Conservation (phyloP, 129 eudicot species). For the Oenanthe sinensis region DNA sequence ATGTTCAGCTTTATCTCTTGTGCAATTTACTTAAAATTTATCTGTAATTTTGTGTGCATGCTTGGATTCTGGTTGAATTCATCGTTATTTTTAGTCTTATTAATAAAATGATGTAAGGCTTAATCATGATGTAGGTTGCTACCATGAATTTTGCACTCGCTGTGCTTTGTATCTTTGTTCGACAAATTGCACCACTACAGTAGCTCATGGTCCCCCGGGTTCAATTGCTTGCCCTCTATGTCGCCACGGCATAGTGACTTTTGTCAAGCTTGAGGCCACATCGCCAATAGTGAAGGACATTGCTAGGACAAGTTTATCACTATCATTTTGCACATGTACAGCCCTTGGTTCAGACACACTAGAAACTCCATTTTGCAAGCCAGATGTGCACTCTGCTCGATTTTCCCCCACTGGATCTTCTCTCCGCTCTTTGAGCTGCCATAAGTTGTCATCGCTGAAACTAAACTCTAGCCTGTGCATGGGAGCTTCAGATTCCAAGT, state of each 20-base stretch:
- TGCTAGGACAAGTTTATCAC: slow-evolving; percentile 45
- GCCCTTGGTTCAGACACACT: slow-evolving; percentile 22
- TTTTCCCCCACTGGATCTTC: slow-evolving; percentile 33
- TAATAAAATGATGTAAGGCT: background rate
- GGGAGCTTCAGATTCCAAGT: slow-evolving; percentile 50
- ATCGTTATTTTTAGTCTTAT: background rate
- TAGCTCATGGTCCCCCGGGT: slow-evolving; percentile 68
- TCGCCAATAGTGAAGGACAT: slow-evolving; percentile 31
- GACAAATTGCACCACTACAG: slow-evolving; percentile 38
- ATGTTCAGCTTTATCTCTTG: background rate
- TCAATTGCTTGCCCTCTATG: slow-evolving; percentile 91
- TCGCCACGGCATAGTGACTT: slow-evolving; percentile 68
- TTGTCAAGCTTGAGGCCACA: slow-evolving; percentile 46
- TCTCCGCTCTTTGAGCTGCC: slow-evolving; percentile 73
- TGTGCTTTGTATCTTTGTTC: slow-evolving; percentile 77
- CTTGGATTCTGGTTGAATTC: background rate
- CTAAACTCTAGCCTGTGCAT: slow-evolving; percentile 59
- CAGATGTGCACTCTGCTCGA: slow-evolving; percentile 29
- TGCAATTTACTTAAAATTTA: background rate
- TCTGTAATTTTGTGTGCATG: background rate
- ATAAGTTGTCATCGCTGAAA: slow-evolving; percentile 50
- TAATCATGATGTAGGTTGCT: slow-evolving; percentile 48
- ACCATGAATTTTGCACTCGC: slow-evolving; percentile 75
- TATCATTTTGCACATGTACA: slow-evolving; percentile 59
- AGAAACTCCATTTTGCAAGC: slow-evolving; percentile 67